A percentile compares a stretch with the other conserved stretches of the same genome.
Evolutionary conservation across 352 stramenopile genomes (phyloP).

Genomic region (Phytophthora brassicae): DNA sequence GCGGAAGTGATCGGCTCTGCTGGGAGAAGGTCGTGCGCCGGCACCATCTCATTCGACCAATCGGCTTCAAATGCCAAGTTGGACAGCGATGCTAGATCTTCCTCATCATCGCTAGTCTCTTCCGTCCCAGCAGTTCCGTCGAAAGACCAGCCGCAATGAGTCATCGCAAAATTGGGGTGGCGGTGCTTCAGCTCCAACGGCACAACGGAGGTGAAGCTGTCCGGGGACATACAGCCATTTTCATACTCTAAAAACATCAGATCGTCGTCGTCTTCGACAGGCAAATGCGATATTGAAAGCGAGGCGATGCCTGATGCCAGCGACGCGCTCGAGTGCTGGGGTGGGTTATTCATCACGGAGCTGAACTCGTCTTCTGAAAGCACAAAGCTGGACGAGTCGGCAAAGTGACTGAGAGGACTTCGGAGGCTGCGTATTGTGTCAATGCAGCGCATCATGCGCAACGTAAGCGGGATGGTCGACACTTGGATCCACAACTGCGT

Average conservation of each 20-base stretch:
- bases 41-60: slow-evolving; percentile 49
- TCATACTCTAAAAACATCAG: slow-evolving; percentile 38
- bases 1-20: slow-evolving; percentile 8
- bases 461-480: slow-evolving; percentile 58
- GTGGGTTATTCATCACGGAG: slow-evolving; percentile 32
- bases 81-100: slow-evolving; percentile 49
- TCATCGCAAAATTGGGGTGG: slow-evolving; percentile 28
- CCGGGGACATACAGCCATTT: slow-evolving; percentile 30
- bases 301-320: slow-evolving; percentile 2
- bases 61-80: slow-evolving; percentile 80
- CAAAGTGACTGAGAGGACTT: slow-evolving; percentile 48
- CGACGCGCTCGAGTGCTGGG: slow-evolving; percentile 7
- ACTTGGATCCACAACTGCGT: slow-evolving; percentile 57
- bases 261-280: slow-evolving; percentile 27
- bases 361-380: slow-evolving; percentile 65
- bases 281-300: slow-evolving; percentile 2
- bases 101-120: slow-evolving; percentile 26
- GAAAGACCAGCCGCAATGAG: slow-evolving; percentile 3
- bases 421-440: slow-evolving; percentile 61
- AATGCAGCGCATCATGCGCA: slow-evolving; percentile 81
- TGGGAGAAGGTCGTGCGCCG: slow-evolving; percentile 8
- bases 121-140: slow-evolving; percentile 22
- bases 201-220: slow-evolving; percentile 32
- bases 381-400: slow-evolving; percentile 75
- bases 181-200: slow-evolving; percentile 60